A percentile compares a stretch with the other conserved stretches of the same genome.
These are phyloP conservation scores for Epithele typhae DNA, from an alignment of 768 basidiomycete species.

Conservation along the genomic window DNA sequence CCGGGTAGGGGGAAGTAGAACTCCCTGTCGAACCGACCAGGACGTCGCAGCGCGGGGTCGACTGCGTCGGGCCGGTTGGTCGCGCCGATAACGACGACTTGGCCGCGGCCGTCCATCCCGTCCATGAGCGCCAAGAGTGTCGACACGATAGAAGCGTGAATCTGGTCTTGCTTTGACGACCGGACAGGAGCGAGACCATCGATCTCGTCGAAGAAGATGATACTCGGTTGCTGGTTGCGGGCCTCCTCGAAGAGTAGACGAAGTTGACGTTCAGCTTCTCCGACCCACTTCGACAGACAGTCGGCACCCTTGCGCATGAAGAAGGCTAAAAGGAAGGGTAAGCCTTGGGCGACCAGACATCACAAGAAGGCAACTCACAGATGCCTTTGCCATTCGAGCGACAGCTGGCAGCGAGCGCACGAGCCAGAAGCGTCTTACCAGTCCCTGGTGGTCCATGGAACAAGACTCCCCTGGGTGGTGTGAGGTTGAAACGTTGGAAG, in stretches of 20 bases:
- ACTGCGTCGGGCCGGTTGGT: constrained; percentile 98
- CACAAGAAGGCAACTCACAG: constrained; percentile 49
- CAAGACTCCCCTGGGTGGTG: constrained; percentile 92
- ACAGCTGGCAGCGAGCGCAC: constrained; percentile 92
- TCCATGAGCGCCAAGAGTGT: constrained; percentile 97
- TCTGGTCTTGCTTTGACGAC: constrained; percentile 98
- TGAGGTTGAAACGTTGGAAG: constrained; percentile 90
- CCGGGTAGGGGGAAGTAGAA: constrained; percentile 95
- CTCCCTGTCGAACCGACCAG: constrained; percentile 95
- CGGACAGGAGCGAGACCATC: constrained; percentile 97
- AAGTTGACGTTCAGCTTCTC: constrained; percentile 95
- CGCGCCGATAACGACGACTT: constrained; percentile 96
- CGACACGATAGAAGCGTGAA: constrained; percentile 96
- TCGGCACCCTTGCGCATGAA: constrained; percentile 99
- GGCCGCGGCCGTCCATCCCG: constrained; percentile 97
- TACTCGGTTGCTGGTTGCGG: constrained; percentile 84
- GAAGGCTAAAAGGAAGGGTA: constrained; percentile 57
- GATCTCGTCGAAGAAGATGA: constrained; percentile 99
- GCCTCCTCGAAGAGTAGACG: constrained; percentile 96
- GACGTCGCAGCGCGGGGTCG: constrained; percentile 90
- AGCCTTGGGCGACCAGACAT: not conserved
- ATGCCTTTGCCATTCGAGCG: constrained; percentile 83
- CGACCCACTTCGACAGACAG: constrained; percentile 98
- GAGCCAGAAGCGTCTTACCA: constrained; percentile 90
- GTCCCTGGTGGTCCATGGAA: constrained; percentile 99